A percentile compares a stretch with the other conserved stretches of the same genome.
These are phyloP conservation scores for Schoenoplectus tabernaemontani DNA, from an alignment of 202 grass and related monocot genomes.

Conservation along the genomic window DNA sequence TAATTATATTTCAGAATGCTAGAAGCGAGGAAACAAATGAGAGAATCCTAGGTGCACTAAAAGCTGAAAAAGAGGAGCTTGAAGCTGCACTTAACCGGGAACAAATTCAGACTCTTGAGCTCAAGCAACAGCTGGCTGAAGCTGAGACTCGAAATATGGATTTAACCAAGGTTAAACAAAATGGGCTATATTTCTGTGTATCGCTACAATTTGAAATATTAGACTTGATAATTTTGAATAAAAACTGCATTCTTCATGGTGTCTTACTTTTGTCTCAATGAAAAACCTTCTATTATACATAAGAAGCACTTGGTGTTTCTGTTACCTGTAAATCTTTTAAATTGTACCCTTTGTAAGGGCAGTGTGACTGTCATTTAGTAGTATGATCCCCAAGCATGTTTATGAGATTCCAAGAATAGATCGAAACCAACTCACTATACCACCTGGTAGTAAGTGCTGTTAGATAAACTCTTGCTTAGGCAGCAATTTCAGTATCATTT, in stretches of 20 bases:
- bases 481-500: not conserved
- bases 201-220: not conserved
- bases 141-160: slow-evolving; percentile 75
- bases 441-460: not conserved
- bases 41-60: slow-evolving; percentile 49
- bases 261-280: not conserved
- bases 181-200: not conserved
- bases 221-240: not conserved
- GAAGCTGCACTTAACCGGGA: slow-evolving; percentile 64
- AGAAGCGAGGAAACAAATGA: slow-evolving; percentile 61
- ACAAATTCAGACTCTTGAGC: slow-evolving; percentile 59
- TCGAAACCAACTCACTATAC: not conserved
- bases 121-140: slow-evolving; percentile 90
- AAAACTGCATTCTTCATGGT: not conserved
- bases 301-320: not conserved
- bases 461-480: not conserved
- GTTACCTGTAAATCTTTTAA: not conserved
- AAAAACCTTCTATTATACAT: not conserved
- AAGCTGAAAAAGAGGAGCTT: slow-evolving; percentile 83
- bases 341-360: not conserved
- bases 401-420: not conserved
- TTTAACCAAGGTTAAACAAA: slow-evolving; percentile 56
- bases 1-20: slow-evolving; percentile 42
- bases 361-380: not conserved
- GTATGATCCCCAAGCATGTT: not conserved